phyloP scores from a whole-genome alignment of 345 rosid species.

The Eucalyptus regnans region DNA sequence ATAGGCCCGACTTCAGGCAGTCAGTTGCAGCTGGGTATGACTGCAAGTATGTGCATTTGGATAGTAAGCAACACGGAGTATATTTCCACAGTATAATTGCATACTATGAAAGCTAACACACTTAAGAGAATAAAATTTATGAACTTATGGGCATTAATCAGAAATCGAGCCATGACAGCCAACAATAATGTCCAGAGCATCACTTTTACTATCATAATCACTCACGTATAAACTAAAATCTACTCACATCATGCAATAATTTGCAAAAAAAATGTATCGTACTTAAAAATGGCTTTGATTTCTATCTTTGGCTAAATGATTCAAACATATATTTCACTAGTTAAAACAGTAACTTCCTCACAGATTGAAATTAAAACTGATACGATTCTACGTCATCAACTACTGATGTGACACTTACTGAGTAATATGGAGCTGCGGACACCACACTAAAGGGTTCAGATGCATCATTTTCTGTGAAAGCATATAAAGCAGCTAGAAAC shows the following conservation, averaged over 20 bases:
- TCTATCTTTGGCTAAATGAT: not conserved
- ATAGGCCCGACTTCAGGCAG: constrained; percentile 61
- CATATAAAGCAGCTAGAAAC: constrained; percentile 74
- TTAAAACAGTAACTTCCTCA: not conserved
- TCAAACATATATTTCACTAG: not conserved
- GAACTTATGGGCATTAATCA: not conserved
- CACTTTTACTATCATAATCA: not conserved
- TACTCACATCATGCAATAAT: not conserved
- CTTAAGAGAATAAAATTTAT: not conserved
- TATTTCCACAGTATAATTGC: not conserved
- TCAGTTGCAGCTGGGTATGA: constrained; percentile 70
- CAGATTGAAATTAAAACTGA: not conserved
- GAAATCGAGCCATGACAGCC: not conserved
- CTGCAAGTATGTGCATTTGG: constrained; percentile 18
- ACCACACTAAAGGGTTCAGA: constrained; percentile 61
- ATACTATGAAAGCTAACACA: not conserved
- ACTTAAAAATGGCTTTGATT: not conserved
- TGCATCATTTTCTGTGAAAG: constrained; percentile 47
- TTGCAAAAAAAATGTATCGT: not conserved
- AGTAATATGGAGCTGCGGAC: constrained; percentile 73
- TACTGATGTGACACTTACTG: constrained; percentile 31
- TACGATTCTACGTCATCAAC: not conserved
- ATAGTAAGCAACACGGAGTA: not conserved
- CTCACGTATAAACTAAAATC: not conserved
- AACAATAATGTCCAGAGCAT: not conserved